Conservation (phyloP, 2,329 filamentous ascomycete genomes). For the Cryphonectria parasitica region DNA sequence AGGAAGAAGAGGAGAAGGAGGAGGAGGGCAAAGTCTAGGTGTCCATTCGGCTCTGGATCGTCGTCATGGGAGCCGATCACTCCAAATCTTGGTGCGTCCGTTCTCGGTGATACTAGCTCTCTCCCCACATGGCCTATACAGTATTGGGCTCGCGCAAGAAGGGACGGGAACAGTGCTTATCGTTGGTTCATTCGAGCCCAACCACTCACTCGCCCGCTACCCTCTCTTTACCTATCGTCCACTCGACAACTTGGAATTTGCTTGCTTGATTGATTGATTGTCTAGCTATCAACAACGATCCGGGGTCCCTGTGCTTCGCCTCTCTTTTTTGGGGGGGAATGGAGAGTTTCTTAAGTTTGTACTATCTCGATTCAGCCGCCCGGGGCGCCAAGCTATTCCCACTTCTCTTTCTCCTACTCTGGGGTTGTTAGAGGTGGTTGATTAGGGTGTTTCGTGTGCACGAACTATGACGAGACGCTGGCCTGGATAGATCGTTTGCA, state of each 20-base stretch:
- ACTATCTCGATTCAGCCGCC: not conserved
- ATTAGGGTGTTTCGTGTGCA: not conserved
- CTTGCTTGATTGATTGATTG: not conserved
- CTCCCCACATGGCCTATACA: slow-evolving; percentile 21
- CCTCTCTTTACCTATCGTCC: not conserved
- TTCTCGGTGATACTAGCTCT: slow-evolving; percentile 22
- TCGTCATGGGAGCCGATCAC: slow-evolving; percentile 12
- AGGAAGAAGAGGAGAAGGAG: not conserved
- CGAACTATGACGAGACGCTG: not conserved
- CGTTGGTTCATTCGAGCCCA: slow-evolving; percentile 5
- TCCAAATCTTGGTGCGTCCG: slow-evolving; percentile 23
- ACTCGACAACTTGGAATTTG: not conserved
- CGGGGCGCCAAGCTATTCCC: not conserved
- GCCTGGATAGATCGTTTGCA: too few species aligned
- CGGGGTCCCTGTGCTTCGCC: slow-evolving; percentile 1
- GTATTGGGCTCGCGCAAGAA: not conserved
- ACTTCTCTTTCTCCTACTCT: not conserved
- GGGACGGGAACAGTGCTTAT: slow-evolving; percentile 17
- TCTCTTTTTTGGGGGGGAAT: not conserved
- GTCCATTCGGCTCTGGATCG: slow-evolving; percentile 3
- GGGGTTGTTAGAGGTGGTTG: not conserved
- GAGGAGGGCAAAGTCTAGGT: not conserved
- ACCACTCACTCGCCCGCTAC: not conserved
- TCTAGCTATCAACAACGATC: not conserved
- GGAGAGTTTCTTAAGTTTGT: not conserved